These are phyloP conservation scores for Conticribra weissflogii DNA, from an alignment of 108 stramenopile genomes.

Conservation along the genomic window DNA sequence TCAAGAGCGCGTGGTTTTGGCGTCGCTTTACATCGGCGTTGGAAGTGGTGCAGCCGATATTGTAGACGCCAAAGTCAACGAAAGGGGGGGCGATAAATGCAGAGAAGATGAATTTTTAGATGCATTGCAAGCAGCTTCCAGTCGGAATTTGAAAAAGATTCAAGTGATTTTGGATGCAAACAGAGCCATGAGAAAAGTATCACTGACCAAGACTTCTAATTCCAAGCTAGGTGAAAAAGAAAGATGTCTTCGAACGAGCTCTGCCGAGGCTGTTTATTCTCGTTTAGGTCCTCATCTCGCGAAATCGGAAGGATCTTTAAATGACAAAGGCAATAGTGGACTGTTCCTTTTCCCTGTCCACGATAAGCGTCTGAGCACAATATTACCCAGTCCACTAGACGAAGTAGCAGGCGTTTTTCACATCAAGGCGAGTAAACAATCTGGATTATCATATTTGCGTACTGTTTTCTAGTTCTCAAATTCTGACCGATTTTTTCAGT, in stretches of 20 bases:
- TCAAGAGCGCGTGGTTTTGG: constrained; percentile 64
- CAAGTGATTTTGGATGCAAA: constrained; percentile 78
- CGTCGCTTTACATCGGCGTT: constrained; percentile 84
- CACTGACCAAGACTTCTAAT: constrained; percentile 17
- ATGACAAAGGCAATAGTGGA: constrained; percentile 23
- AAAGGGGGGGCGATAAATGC: not conserved
- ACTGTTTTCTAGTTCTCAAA: not conserved
- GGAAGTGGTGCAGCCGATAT: constrained; percentile 30
- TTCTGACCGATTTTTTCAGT: too few species aligned
- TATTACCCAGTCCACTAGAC: constrained; percentile 78
- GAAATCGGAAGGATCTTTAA: constrained; percentile 25
- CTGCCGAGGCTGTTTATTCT: constrained; percentile 27
- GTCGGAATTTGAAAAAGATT: constrained; percentile 27
- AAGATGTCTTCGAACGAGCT: constrained; percentile 16
- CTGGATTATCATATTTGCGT: not conserved
- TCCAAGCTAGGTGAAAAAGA: constrained; percentile 9
- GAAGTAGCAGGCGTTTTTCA: constrained; percentile 90
- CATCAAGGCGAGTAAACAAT: constrained; percentile 51
- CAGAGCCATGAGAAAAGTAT: constrained; percentile 70
- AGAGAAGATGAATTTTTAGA: constrained; percentile 60
- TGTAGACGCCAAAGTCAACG: not conserved
- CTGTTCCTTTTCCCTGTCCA: constrained; percentile 71
- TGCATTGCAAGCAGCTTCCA: constrained; percentile 35
- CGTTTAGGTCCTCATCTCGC: constrained; percentile 53
- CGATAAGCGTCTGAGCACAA: constrained; percentile 35